phyloP scores from a whole-genome alignment of 495 filamentous ascomycete genomes.

The Rusavskia elegans region DNA sequence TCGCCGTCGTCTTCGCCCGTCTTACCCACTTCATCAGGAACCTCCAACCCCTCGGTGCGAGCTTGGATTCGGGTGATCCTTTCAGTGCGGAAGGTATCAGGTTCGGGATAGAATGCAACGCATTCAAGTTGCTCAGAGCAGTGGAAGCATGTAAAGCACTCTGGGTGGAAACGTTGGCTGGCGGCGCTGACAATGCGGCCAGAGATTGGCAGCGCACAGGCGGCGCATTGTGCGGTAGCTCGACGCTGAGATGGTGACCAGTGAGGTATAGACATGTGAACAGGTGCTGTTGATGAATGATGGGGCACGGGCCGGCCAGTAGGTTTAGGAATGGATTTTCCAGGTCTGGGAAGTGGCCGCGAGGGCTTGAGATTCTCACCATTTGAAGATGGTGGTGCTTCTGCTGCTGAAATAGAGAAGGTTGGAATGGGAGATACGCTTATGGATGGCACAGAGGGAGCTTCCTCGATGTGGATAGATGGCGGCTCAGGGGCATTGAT shows the following conservation, averaged over 20 bases:
- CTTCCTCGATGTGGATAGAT: conserved; percentile 18
- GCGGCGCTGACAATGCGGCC: conserved; percentile 80
- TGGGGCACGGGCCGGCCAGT: conserved; percentile 11
- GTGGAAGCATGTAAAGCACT: conserved; percentile 81
- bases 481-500: conserved; percentile 39
- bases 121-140: conserved; percentile 82
- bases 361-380: neutral
- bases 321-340: neutral
- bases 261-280: conserved; percentile 7
- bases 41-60: conserved; percentile 40
- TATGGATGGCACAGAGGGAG: conserved; percentile 39
- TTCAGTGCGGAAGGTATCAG: conserved; percentile 47
- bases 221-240: conserved; percentile 64
- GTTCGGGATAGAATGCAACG: conserved; percentile 91
- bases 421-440: conserved; percentile 34
- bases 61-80: conserved; percentile 51
- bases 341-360: conserved; percentile 1
- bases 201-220: conserved; percentile 69
- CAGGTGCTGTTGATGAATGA: conserved; percentile 16
- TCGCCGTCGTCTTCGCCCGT: conserved; percentile 55
- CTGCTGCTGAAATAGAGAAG: conserved; percentile 16
- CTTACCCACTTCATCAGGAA: conserved; percentile 36
- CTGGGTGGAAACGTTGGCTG: conserved; percentile 73
- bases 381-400: neutral
- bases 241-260: conserved; percentile 31